Evolutionary conservation across 768 basidiomycete genomes (phyloP), one percentile per base, ranked within the genome.

Genomic region (Pleurotus sapidus): DNA sequence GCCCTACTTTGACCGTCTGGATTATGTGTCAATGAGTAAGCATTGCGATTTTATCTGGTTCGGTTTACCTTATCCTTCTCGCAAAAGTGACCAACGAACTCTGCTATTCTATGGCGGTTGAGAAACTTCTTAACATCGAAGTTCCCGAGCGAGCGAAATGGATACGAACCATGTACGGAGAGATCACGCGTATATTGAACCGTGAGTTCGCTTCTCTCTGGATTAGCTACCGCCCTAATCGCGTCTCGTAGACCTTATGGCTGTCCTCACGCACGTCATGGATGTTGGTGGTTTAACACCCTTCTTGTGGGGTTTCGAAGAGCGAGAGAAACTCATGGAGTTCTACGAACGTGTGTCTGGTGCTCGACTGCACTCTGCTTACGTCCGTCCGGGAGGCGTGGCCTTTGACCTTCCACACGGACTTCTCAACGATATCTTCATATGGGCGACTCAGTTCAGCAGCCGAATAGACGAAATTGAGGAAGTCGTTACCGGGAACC

Each of bases 261-360:
- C 96, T 59, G 82, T 98, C 59, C 83, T 99, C 42, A 92, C 95
- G 1, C 93, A 95, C 72, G 88, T 91, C 53, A 95, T 94, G 91
- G 94, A 99, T 67, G 96, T 99, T 61, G 96, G 96, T 70, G 96
- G 93, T 58, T 84, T 99, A 8, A 99, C 96, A 2, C 96, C 96
- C 38, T 99, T 98, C 87, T 79, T 99, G 27, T 99, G 96, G 95
- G 96, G 96, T 65, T 98, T 98, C 80, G 96, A 98, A 74, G 96
- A 99, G 73, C 93, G 96, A 56, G 96, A 98, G 77, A 99, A 99
- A 79, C 86, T 98, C 61, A 98, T 98, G 96, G 96, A 99, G 70
- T 99, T 98, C 75, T 99, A 99, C 72, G 96, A 99, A 75, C 94
- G 96, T 57, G 96, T 98, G 40, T 98, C 95, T 7, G 96, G 96